Percentiles rank a stretch among this genome's conserved stretches.
phyloP scores from a whole-genome alignment of 495 filamentous ascomycete species.

The Aspergillus haitiensis region DNA sequence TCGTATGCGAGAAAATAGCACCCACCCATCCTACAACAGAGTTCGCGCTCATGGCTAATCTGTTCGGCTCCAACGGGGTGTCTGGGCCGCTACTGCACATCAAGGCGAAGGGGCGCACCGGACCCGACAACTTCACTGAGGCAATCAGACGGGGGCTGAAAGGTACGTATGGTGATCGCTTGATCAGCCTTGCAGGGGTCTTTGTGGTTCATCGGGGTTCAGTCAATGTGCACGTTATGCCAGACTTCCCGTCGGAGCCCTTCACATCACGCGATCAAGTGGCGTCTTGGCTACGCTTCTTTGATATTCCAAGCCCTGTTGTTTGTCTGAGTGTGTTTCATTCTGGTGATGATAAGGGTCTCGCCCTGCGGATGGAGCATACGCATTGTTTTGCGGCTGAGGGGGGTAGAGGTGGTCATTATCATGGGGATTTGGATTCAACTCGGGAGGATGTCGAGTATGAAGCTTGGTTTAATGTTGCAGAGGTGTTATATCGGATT shows the following conservation, averaged over 20 bases:
- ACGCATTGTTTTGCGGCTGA: conserved; percentile 43
- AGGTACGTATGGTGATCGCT: conserved; percentile 29
- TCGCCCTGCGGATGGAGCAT: conserved; percentile 44
- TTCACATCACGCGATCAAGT: conserved; percentile 29
- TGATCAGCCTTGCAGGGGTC: conserved; percentile 38
- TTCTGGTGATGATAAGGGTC: conserved; percentile 33
- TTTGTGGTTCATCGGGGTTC: conserved; percentile 38
- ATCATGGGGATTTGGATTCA: conserved; percentile 40
- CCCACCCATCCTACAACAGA: conserved; percentile 22
- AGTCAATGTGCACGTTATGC: conserved; percentile 46
- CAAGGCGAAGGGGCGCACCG: conserved; percentile 28
- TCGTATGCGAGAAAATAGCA: conserved; percentile 10
- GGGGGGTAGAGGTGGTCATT: conserved; percentile 38
- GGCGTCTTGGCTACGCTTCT: conserved; percentile 39
- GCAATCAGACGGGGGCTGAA: conserved; percentile 32
- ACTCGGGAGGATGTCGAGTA: conserved; percentile 36
- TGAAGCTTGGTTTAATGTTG: conserved; percentile 42
- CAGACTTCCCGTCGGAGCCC: conserved; percentile 40
- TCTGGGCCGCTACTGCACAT: conserved; percentile 38
- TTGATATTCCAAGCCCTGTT: conserved; percentile 35
- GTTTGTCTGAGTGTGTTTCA: conserved; percentile 44
- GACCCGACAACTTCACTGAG: conserved; percentile 31
- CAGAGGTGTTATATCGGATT: conserved; percentile 37
- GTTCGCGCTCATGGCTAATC: conserved; percentile 42
- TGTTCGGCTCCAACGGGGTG: conserved; percentile 35